phyloP scores from a whole-genome alignment of 73 alveolate genomes.

The Chromera velia region DNA sequence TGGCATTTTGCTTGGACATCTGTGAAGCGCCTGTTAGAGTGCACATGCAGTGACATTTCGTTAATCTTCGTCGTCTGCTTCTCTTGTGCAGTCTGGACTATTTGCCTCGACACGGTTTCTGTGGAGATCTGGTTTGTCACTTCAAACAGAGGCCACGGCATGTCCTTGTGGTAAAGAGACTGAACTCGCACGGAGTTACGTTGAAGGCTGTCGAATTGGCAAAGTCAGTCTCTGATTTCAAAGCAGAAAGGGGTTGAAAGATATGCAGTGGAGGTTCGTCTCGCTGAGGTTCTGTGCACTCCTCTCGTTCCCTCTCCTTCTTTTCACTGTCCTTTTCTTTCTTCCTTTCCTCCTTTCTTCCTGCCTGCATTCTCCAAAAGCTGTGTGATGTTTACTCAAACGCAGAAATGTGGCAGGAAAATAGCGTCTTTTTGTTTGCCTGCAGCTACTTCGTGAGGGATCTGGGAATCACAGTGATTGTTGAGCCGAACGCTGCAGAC shows the following conservation, averaged over 20 bases:
- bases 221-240: background rate
- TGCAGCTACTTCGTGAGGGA: background rate
- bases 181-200: background rate
- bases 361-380: too few relatives aligned
- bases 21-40: too few relatives aligned
- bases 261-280: too few relatives aligned
- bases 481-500: background rate
- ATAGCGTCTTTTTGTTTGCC: background rate
- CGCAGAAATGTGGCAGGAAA: background rate
- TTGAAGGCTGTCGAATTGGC: background rate
- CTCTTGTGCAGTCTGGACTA: background rate
- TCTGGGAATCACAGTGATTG: background rate
- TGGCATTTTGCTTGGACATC: too few relatives aligned
- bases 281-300: too few relatives aligned
- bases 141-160: background rate
- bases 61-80: too few relatives aligned
- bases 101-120: background rate
- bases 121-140: background rate
- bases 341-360: too few relatives aligned
- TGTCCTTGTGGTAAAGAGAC: background rate
- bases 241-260: background rate
- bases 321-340: too few relatives aligned
- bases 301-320: too few relatives aligned
- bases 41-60: too few relatives aligned
- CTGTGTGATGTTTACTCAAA: too few relatives aligned